phyloP scores from a whole-genome alignment of 2,329 filamentous ascomycete genomes.

The Fusarium solani-melongenae region DNA sequence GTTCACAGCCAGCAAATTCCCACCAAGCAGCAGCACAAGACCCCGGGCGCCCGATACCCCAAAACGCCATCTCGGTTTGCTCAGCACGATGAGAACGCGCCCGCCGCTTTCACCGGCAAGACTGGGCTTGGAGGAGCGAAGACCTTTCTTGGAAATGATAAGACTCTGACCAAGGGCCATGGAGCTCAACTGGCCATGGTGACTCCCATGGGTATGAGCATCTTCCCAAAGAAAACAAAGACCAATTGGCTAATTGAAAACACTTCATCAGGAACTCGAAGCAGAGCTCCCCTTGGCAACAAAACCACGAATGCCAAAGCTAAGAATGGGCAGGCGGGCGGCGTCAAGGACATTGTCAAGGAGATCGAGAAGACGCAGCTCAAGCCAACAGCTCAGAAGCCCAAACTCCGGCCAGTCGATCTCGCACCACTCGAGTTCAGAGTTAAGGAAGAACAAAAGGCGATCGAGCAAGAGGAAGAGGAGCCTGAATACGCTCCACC shows the following conservation, averaged over 20 bases:
- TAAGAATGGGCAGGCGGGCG: conserved; percentile 72
- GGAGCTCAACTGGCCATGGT: conserved; percentile 68
- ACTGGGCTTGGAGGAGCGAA: conserved; percentile 61
- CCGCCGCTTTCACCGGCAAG: conserved; percentile 52
- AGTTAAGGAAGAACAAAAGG: conserved; percentile 65
- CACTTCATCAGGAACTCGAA: conserved; percentile 55
- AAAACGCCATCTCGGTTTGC: conserved; percentile 86
- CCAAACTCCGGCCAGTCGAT: conserved; percentile 66
- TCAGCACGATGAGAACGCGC: conserved; percentile 85
- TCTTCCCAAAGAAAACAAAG: not conserved
- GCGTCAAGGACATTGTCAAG: conserved; percentile 68
- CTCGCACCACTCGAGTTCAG: conserved; percentile 70
- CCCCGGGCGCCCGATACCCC: conserved; percentile 77
- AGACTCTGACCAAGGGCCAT: conserved; percentile 60
- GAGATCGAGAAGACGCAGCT: conserved; percentile 72
- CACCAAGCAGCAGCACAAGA: conserved; percentile 84
- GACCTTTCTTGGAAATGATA: conserved; percentile 64
- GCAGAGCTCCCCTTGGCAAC: conserved; percentile 85
- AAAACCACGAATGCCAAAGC: conserved; percentile 97
- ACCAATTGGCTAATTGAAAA: conserved; percentile 16
- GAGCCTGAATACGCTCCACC: conserved; percentile 94
- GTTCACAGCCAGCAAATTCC: conserved; percentile 79
- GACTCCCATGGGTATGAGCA: conserved; percentile 81
- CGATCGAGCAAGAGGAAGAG: conserved; percentile 56
- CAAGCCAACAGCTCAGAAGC: conserved; percentile 70